A percentile compares a stretch with the other conserved stretches of the same genome.
Conservation (phyloP, 2,329 filamentous ascomycete genomes). For the Dryadomyces quercus-mongolicae region DNA sequence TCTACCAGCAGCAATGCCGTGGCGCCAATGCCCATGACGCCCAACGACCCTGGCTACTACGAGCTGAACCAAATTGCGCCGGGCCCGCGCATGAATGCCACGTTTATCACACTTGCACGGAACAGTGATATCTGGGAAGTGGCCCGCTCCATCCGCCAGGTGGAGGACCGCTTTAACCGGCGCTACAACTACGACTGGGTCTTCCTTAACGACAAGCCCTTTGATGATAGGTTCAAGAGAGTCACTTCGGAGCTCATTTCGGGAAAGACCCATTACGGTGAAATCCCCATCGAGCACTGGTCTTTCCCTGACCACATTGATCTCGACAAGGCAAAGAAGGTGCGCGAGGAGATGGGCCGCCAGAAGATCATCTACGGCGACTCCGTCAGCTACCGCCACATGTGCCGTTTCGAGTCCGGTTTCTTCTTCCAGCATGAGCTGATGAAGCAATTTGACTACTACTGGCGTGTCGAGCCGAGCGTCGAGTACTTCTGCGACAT, state of each 20-base stretch:
- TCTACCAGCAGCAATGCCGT: slow-evolving; percentile 4
- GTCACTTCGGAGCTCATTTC: slow-evolving; percentile 83
- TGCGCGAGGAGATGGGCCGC: slow-evolving; percentile 86
- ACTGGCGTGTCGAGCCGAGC: slow-evolving; percentile 97
- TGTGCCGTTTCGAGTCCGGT: slow-evolving; percentile 98
- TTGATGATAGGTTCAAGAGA: slow-evolving; percentile 87
- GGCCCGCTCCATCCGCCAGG: slow-evolving; percentile 83
- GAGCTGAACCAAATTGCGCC: slow-evolving; percentile 39
- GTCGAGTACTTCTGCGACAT: slow-evolving; percentile 95
- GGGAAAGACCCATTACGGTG: slow-evolving; percentile 80
- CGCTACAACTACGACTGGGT: slow-evolving; percentile 99
- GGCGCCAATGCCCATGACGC: slow-evolving; percentile 37
- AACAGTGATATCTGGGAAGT: slow-evolving; percentile 97
- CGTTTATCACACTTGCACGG: slow-evolving; percentile 89
- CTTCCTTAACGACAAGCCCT: slow-evolving; percentile 92
- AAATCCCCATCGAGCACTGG: slow-evolving; percentile 89
- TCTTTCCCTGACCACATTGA: slow-evolving; percentile 95
- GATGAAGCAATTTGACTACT: slow-evolving; percentile 96
- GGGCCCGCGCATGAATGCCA: slow-evolving; percentile 82
- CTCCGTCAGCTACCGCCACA: slow-evolving; percentile 93
- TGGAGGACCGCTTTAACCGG: slow-evolving; percentile 96
- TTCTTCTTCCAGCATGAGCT: slow-evolving; percentile 96
- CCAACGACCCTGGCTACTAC: slow-evolving; percentile 39
- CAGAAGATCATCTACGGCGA: slow-evolving; percentile 98
- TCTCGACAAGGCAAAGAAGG: slow-evolving; percentile 80